Evolutionary conservation across 1,284 basidiomycete genomes (phyloP).

Genomic region (Trametes pubescens): DNA sequence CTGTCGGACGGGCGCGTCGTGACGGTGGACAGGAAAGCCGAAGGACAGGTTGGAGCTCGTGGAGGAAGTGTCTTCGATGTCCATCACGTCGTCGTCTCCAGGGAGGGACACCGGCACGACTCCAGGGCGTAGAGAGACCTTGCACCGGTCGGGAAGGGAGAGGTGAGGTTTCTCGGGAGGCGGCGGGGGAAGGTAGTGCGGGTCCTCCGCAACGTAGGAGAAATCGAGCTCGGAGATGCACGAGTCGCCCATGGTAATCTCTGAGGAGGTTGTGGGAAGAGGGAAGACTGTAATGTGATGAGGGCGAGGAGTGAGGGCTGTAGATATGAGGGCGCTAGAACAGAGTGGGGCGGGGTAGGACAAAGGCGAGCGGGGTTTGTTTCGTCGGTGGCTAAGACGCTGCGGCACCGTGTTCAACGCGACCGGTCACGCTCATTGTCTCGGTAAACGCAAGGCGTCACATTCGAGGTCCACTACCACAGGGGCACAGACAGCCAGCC

Average conservation of each 20-base stretch:
- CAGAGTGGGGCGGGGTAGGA: background rate
- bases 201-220: conserved; percentile 2
- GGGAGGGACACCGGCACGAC: background rate
- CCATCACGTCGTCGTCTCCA: background rate
- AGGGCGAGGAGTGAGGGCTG: background rate
- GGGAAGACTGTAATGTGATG: background rate
- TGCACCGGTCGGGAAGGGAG: background rate
- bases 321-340: background rate
- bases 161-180: background rate
- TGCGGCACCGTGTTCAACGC: background rate
- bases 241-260: conserved; percentile 5
- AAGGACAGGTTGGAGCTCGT: background rate
- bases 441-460: background rate
- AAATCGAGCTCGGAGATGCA: conserved; percentile 17
- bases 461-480: background rate
- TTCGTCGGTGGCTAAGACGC: background rate
- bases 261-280: background rate
- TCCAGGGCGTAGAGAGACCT: background rate
- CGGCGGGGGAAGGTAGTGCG: background rate
- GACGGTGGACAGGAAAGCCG: background rate
- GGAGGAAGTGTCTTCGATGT: background rate
- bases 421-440: conserved; percentile 1
- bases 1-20: background rate
- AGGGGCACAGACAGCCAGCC: background rate
- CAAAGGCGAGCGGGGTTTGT: background rate